Percentiles rank a stretch among this genome's conserved stretches.
Evolutionary conservation across 208 protist species (phyloP).

Genomic region (Strigomonas culicis): DNA sequence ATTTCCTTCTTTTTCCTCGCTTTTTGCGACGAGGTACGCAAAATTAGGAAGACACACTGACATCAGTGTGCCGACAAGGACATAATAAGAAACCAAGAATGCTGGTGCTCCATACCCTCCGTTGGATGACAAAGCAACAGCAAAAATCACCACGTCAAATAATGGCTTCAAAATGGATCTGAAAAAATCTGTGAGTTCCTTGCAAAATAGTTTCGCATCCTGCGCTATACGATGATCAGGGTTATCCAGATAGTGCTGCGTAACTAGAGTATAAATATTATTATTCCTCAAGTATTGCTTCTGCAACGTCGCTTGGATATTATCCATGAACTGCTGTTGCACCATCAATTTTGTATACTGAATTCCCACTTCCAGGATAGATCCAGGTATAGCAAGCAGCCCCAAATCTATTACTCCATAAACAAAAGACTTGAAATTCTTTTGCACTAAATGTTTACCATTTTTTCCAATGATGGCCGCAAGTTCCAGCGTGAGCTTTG

Average conservation of each 20-base stretch:
- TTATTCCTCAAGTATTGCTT: conserved; percentile 60
- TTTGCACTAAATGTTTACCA: conserved; percentile 53
- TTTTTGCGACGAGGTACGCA: conserved; percentile 48
- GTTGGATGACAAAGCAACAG: conserved; percentile 39
- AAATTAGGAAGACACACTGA: conserved; percentile 66
- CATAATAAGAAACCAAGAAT: conserved; percentile 73
- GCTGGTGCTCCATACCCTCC: conserved; percentile 52
- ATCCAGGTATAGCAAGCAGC: conserved; percentile 59
- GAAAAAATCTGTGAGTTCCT: conserved; percentile 64
- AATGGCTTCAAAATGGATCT: conserved; percentile 70
- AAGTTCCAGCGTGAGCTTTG: conserved; percentile 58
- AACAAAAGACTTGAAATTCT: conserved; percentile 53
- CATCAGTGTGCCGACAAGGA: conserved; percentile 54
- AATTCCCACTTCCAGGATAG: conserved; percentile 56
- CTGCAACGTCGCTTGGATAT: conserved; percentile 58
- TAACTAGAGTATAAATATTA: conserved; percentile 55
- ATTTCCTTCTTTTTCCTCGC: conserved; percentile 79
- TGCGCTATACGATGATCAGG: conserved; percentile 75
- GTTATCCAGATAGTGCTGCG: conserved; percentile 56
- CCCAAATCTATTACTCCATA: conserved; percentile 63
- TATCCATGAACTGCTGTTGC: conserved; percentile 56
- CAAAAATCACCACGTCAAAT: conserved; percentile 77
- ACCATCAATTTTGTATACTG: conserved; percentile 68
- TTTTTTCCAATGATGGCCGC: conserved; percentile 48
- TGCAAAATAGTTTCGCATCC: conserved; percentile 76